Evolutionary conservation across 345 rosid species (phyloP).

Genomic region (Populus tremula): DNA sequence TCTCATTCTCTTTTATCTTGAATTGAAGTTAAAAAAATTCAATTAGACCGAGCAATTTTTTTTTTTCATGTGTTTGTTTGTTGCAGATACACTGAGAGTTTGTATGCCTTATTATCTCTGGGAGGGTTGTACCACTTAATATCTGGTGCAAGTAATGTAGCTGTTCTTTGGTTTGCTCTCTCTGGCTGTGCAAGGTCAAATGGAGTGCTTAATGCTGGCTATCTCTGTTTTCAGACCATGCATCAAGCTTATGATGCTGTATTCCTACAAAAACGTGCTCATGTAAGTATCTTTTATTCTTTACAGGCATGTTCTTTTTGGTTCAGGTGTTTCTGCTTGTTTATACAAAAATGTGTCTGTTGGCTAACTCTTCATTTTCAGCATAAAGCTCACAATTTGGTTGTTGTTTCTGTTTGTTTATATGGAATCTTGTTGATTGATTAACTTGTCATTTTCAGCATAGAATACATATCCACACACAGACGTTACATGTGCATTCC

Average conservation of each 20-base stretch:
- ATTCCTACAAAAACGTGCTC: slow-evolving; percentile 38
- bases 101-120: slow-evolving; percentile 66
- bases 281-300: slow-evolving; percentile 45
- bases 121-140: slow-evolving; percentile 76
- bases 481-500: too few species aligned
- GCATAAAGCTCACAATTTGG: not conserved
- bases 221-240: slow-evolving; percentile 81
- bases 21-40: not conserved
- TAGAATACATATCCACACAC: too few species aligned
- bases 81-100: slow-evolving; percentile 84
- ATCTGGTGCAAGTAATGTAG: slow-evolving; percentile 54
- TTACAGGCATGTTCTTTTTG: not conserved
- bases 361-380: not conserved
- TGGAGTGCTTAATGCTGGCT: slow-evolving; percentile 93
- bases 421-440: too few species aligned
- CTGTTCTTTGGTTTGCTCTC: slow-evolving; percentile 73
- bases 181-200: slow-evolving; percentile 93
- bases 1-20: slow-evolving; percentile 11
- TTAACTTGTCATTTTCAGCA: too few species aligned
- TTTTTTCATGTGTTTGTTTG: slow-evolving; percentile 2
- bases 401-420: not conserved
- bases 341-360: not conserved
- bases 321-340: not conserved
- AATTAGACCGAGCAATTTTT: not conserved
- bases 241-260: slow-evolving; percentile 64